Percentiles rank a stretch among this genome's conserved stretches.
Conservation (phyloP, 768 basidiomycete genomes). For the Thelephora aurantiotincta region DNA sequence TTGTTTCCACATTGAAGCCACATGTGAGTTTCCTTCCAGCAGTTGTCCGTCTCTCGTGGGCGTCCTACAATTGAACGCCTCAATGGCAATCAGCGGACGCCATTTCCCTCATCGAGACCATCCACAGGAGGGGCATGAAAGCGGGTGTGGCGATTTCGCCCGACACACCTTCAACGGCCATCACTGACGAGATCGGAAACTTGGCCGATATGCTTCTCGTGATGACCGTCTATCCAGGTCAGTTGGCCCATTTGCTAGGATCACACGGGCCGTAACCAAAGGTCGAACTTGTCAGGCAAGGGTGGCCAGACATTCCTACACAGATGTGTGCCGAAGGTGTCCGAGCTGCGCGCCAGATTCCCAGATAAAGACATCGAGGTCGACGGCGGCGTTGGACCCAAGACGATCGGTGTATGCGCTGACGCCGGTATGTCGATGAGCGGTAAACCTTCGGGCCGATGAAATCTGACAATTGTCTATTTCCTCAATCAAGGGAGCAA, state of each 20-base stretch:
- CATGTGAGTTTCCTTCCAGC: slow-evolving; percentile 35
- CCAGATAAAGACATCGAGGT: slow-evolving; percentile 95
- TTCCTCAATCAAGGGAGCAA: slow-evolving; percentile 62
- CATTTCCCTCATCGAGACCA: slow-evolving; percentile 60
- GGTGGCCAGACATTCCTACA: slow-evolving; percentile 97
- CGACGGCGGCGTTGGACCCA: slow-evolving; percentile 92
- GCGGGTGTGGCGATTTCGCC: slow-evolving; percentile 97
- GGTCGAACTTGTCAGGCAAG: slow-evolving; percentile 33
- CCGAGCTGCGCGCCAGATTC: slow-evolving; percentile 80
- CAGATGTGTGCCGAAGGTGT: slow-evolving; percentile 84
- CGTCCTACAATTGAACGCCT: no score
- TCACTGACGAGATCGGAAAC: slow-evolving; percentile 73
- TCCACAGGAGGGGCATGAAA: slow-evolving; percentile 78
- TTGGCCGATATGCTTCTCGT: slow-evolving; percentile 91
- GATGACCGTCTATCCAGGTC: slow-evolving; percentile 95
- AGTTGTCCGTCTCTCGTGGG: no score
- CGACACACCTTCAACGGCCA: slow-evolving; percentile 77
- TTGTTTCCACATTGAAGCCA: slow-evolving; percentile 94
- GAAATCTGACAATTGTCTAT: slow-evolving; percentile 2
- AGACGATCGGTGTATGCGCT: slow-evolving; percentile 79
- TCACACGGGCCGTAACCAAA: background rate
- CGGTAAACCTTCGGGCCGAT: background rate
- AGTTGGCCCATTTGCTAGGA: background rate
- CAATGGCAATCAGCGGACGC: slow-evolving; percentile 39
- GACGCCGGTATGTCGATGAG: slow-evolving; percentile 50